Conservation (phyloP, 169 alveolate genomes). For the Toxoplasma gondii region DNA sequence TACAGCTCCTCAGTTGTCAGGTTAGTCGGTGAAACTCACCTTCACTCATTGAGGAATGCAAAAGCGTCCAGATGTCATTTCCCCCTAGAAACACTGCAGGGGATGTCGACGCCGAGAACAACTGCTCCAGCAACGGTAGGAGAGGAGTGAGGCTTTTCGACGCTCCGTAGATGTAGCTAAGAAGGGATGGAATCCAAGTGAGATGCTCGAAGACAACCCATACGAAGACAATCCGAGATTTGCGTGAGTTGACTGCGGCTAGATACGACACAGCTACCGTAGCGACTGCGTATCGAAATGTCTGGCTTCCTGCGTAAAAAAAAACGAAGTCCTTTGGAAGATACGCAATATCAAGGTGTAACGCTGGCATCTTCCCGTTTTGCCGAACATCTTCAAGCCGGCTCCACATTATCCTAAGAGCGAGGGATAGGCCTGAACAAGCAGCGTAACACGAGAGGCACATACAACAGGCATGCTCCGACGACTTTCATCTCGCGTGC, state of each 20-base stretch:
- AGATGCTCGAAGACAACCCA: conserved; percentile 22
- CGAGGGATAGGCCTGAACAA: conserved; percentile 4
- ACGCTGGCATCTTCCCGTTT: background rate
- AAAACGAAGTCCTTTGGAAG: conserved; percentile 12
- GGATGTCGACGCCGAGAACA: background rate
- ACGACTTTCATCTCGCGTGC: no score
- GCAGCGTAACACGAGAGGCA: background rate
- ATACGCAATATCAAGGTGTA: background rate
- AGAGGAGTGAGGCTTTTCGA: background rate
- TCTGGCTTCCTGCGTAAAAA: background rate
- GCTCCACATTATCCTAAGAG: background rate
- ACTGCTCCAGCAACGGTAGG: background rate
- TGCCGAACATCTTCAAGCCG: background rate
- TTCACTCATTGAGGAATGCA: background rate
- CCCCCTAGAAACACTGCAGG: background rate
- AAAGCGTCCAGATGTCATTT: background rate
- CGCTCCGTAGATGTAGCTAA: background rate
- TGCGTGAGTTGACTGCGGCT: background rate
- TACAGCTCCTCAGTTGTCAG: background rate
- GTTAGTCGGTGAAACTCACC: background rate
- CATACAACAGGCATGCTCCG: no score
- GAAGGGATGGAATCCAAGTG: background rate
- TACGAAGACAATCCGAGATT: background rate
- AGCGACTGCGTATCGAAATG: conserved; percentile 4
- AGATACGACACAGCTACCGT: background rate